These are phyloP conservation scores for Wakefieldia striispora DNA, from an alignment of 768 basidiomycete genomes.

Conservation along the genomic window DNA sequence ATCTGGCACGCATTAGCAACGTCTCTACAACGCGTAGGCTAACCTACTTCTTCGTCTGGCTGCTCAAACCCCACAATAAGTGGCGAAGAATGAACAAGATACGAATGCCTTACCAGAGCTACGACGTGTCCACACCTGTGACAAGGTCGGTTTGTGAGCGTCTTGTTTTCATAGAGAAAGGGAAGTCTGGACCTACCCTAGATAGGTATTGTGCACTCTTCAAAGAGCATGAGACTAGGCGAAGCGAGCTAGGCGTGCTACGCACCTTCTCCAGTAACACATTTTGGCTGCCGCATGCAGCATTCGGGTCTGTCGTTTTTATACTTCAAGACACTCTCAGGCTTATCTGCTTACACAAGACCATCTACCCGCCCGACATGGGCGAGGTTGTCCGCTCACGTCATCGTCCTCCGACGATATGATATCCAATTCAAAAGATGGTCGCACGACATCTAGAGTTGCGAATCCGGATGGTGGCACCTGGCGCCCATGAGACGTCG, in stretches of 20 bases:
- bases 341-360: constrained; percentile 29
- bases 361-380: constrained; percentile 20
- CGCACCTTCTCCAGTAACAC: constrained; percentile 64
- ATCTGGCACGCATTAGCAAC: constrained; percentile 42
- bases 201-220: constrained; percentile 59
- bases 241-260: constrained; percentile 1
- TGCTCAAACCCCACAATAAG: constrained; percentile 24
- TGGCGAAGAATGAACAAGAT: not conserved
- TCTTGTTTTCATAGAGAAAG: not conserved
- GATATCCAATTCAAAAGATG: constrained; percentile 26
- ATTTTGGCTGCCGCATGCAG: constrained; percentile 31
- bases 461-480: constrained; percentile 18
- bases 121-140: constrained; percentile 55
- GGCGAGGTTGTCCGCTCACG: constrained; percentile 24
- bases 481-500: constrained; percentile 13
- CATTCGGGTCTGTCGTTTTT: constrained; percentile 21
- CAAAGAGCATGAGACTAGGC: constrained; percentile 17
- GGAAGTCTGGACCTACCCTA: constrained; percentile 35
- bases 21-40: not conserved
- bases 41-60: constrained; percentile 58
- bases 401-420: constrained; percentile 24
- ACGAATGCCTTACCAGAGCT: constrained; percentile 40
- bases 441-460: constrained; percentile 27
- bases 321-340: constrained; percentile 26
- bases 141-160: constrained; percentile 2